Conservation (phyloP, 345 rosid species). For the Aegle marmelos region DNA sequence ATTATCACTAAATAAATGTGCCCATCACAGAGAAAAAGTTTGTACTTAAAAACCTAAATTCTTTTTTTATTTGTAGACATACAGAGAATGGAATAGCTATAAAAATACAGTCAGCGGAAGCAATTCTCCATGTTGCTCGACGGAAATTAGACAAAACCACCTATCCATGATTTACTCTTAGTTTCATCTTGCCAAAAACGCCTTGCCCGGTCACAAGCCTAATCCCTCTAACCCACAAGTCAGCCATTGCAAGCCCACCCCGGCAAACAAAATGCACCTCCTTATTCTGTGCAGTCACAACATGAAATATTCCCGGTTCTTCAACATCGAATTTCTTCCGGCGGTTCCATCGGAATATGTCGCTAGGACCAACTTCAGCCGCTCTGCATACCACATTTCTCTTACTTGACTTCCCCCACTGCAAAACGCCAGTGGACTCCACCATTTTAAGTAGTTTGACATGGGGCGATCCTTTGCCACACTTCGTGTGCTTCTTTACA, state of each 20-base stretch:
- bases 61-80: no score
- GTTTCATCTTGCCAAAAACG: slow-evolving; percentile 25
- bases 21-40: no score
- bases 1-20: no score
- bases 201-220: slow-evolving; percentile 46
- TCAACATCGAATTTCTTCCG: slow-evolving; percentile 37
- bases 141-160: background rate
- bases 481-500: slow-evolving; percentile 55
- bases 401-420: slow-evolving; percentile 57
- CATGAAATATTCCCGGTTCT: slow-evolving; percentile 46
- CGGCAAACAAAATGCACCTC: slow-evolving; percentile 62
- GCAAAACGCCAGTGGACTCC: slow-evolving; percentile 31
- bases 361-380: slow-evolving; percentile 51
- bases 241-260: slow-evolving; percentile 55
- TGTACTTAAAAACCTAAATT: no score
- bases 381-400: slow-evolving; percentile 54
- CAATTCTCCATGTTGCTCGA: background rate
- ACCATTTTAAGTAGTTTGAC: slow-evolving; percentile 42
- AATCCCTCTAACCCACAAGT: slow-evolving; percentile 67
- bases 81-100: background rate
- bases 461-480: slow-evolving; percentile 60
- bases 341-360: slow-evolving; percentile 48
- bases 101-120: background rate
- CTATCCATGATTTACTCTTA: background rate
- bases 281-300: slow-evolving; percentile 55